A percentile compares a stretch with the other conserved stretches of the same genome.
Evolutionary conservation across 345 rosid species (phyloP).

Genomic region (Bretschneidera sinensis): DNA sequence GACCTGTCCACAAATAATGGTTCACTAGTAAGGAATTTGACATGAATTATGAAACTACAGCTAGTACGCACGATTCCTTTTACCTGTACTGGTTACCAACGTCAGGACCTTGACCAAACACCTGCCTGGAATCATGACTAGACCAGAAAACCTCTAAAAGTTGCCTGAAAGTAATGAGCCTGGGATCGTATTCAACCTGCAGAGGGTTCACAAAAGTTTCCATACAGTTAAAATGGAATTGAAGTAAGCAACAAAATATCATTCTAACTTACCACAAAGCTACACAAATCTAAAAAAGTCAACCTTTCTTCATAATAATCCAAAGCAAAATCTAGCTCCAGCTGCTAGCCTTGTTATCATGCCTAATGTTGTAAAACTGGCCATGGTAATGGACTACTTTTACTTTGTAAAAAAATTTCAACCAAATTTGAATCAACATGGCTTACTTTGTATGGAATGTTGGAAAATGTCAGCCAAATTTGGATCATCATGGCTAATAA

Average conservation of each 20-base stretch:
- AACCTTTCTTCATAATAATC: no score
- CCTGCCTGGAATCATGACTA: conserved; percentile 88
- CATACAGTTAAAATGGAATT: not conserved
- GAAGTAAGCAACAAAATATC: not conserved
- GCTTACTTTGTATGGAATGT: no score
- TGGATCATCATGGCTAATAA: not conserved
- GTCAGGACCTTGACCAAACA: conserved; percentile 96
- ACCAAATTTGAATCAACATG: no score
- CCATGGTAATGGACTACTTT: not conserved
- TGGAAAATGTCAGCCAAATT: no score
- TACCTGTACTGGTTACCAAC: conserved; percentile 94
- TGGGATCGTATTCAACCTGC: conserved; percentile 91
- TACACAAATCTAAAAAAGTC: no score
- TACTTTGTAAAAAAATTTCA: no score
- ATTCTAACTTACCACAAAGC: not conserved
- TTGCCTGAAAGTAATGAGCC: conserved; percentile 48
- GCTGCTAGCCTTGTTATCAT: not conserved
- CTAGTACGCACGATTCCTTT: not conserved
- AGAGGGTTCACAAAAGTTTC: conserved; percentile 5
- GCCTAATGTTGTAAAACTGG: not conserved
- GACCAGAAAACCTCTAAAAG: conserved; percentile 91
- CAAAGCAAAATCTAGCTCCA: no score
- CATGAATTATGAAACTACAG: not conserved
- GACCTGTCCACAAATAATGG: conserved; percentile 44
- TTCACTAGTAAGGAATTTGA: not conserved